Conservation (phyloP, 768 basidiomycete species). For the Postia placenta region DNA sequence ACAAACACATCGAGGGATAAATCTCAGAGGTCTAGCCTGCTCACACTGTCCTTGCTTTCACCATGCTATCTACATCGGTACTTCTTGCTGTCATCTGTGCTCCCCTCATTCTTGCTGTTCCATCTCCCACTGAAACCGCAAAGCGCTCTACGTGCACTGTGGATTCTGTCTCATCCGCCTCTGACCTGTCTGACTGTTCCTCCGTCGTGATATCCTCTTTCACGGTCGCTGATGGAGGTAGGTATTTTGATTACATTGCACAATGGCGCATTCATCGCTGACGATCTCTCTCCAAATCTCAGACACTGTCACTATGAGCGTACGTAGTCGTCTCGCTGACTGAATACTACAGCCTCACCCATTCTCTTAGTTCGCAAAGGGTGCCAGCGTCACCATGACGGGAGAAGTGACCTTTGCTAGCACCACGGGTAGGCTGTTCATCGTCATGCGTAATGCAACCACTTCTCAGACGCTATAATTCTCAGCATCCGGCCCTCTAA, state of each 20-base stretch:
- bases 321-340: neutral
- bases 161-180: neutral
- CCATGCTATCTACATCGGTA: neutral
- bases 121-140: neutral
- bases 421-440: neutral
- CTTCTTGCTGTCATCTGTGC: neutral
- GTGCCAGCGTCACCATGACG: constrained; percentile 1
- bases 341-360: neutral
- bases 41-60: neutral
- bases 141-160: constrained; percentile 4
- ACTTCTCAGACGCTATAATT: neutral
- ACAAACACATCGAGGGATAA: too few relatives aligned
- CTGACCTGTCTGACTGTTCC: neutral
- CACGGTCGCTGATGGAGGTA: neutral
- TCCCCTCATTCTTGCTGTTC: neutral
- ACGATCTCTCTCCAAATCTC: neutral
- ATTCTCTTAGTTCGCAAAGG: neutral
- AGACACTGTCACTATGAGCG: constrained; percentile 1
- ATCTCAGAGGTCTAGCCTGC: too few relatives aligned
- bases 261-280: neutral
- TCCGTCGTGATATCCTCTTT: constrained; percentile 2
- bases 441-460: neutral
- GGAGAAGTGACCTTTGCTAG: constrained; percentile 4
- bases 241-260: neutral
- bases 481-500: neutral